phyloP scores from a whole-genome alignment of 441 rosid genomes.

The Adansonia madagascariensis region DNA sequence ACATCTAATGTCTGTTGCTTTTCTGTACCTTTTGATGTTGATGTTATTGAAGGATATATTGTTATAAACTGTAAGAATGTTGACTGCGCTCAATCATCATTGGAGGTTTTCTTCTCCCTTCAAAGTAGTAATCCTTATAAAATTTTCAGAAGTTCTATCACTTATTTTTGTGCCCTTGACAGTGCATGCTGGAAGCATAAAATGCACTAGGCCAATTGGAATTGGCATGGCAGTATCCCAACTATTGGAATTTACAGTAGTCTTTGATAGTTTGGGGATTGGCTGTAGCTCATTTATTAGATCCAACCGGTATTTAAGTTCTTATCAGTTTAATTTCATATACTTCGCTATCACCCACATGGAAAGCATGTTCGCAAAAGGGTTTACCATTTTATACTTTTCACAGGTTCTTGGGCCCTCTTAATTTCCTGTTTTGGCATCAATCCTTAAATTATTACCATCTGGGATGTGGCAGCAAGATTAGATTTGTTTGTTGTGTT shows the following conservation, averaged over 20 bases:
- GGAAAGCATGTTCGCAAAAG: not conserved
- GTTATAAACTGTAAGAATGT: not conserved
- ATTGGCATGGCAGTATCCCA: not conserved
- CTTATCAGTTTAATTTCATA: constrained; percentile 8
- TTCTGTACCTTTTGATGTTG: not conserved
- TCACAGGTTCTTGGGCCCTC: not conserved
- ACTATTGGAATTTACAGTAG: not conserved
- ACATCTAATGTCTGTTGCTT: not conserved
- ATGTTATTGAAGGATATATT: not conserved
- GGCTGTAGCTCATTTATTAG: not conserved
- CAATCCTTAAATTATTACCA: not conserved
- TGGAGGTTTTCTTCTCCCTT: not conserved
- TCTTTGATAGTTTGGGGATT: not conserved
- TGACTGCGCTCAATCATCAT: not conserved
- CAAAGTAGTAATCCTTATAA: not conserved
- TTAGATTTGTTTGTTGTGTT: not conserved
- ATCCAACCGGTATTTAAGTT: not conserved
- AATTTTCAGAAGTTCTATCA: not conserved
- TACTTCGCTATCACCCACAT: not conserved
- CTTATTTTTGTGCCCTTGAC: no score
- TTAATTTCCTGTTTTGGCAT: not conserved
- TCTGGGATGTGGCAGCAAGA: not conserved
- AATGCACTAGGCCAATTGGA: not conserved
- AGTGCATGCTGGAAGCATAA: not conserved
- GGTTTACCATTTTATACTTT: constrained; percentile 9